Percentiles rank a stretch among this genome's conserved stretches.
These are phyloP conservation scores for Candida nanaspora DNA, from an alignment of 805 yeast genomes.

Conservation along the genomic window DNA sequence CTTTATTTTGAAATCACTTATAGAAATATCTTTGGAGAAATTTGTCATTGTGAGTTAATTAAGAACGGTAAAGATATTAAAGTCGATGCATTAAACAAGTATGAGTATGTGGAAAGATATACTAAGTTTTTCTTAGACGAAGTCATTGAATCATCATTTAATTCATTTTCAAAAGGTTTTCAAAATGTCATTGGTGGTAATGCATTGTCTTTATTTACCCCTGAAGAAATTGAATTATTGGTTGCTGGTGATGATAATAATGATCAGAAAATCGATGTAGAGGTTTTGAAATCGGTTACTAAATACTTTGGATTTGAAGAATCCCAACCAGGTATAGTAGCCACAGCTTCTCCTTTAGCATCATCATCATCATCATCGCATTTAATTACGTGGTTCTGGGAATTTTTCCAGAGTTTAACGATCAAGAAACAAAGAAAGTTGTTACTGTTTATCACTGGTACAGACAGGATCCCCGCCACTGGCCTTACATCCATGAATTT, in stretches of 20 bases:
- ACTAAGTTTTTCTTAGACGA: slow-evolving; percentile 52
- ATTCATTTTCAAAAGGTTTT: slow-evolving; percentile 65
- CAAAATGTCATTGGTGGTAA: slow-evolving; percentile 70
- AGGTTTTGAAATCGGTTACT: slow-evolving; percentile 62
- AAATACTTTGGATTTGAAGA: slow-evolving; percentile 61
- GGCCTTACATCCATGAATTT: slow-evolving; percentile 75
- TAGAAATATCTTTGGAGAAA: slow-evolving; percentile 38
- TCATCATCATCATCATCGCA: too few relatives aligned
- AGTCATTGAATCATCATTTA: slow-evolving; percentile 45
- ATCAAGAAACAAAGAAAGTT: slow-evolving; percentile 51
- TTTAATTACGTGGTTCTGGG: slow-evolving; percentile 83
- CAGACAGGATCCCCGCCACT: slow-evolving; percentile 88
- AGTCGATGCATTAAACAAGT: slow-evolving; percentile 56
- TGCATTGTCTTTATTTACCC: slow-evolving; percentile 70
- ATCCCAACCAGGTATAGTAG: slow-evolving; percentile 3
- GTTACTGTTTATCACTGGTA: slow-evolving; percentile 77
- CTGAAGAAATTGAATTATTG: slow-evolving; percentile 74
- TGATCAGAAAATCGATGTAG: slow-evolving; percentile 50
- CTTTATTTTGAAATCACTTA: slow-evolving; percentile 56
- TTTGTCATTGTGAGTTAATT: slow-evolving; percentile 42
- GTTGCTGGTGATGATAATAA: slow-evolving; percentile 64
- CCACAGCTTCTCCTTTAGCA: slow-evolving; percentile 26
- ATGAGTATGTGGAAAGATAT: slow-evolving; percentile 56
- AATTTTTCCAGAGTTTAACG: slow-evolving; percentile 44
- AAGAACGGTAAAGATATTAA: slow-evolving; percentile 45